These are phyloP conservation scores for Tolypocladium guangdongense DNA, from an alignment of 2,329 filamentous ascomycete species.

Conservation along the genomic window DNA sequence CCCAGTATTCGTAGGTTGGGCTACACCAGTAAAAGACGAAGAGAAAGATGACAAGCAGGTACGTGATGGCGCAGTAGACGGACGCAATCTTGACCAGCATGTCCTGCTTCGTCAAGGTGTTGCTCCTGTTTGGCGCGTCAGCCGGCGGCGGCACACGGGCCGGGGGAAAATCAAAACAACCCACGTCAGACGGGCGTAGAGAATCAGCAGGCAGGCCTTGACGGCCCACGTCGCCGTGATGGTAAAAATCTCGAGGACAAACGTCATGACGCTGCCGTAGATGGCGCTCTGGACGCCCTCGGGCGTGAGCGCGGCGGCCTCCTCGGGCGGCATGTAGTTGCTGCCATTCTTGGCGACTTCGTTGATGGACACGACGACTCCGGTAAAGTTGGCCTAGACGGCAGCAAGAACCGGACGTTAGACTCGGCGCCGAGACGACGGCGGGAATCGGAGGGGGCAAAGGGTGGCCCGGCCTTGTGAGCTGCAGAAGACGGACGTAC, in stretches of 20 bases:
- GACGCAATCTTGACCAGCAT: slow-evolving; percentile 29
- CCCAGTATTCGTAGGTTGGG: slow-evolving; percentile 41
- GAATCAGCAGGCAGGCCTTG: slow-evolving; percentile 39
- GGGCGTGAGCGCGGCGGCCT: slow-evolving; percentile 30
- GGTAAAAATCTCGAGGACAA: slow-evolving; percentile 42
- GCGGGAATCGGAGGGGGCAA: not conserved
- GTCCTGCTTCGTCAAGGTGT: slow-evolving; percentile 19
- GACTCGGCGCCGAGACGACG: not conserved
- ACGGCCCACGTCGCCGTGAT: slow-evolving; percentile 39
- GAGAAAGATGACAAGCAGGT: slow-evolving; percentile 36
- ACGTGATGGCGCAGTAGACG: slow-evolving; percentile 31
- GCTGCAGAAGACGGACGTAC: slow-evolving; percentile 11
- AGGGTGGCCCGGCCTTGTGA: not conserved
- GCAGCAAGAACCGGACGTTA: not conserved
- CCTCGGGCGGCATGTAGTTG: slow-evolving; percentile 29
- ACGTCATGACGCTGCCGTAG: slow-evolving; percentile 42
- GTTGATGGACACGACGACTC: slow-evolving; percentile 30
- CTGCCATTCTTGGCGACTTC: slow-evolving; percentile 31
- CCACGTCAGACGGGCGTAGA: slow-evolving; percentile 42
- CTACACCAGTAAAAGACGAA: slow-evolving; percentile 44
- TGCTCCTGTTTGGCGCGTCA: slow-evolving; percentile 7
- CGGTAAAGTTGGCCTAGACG: slow-evolving; percentile 14
- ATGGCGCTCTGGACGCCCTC: slow-evolving; percentile 29
- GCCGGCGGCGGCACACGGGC: not conserved
- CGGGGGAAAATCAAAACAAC: slow-evolving; percentile 5